phyloP scores from a whole-genome alignment of 139 green algal genomes.

The Pleodorina starrii region DNA sequence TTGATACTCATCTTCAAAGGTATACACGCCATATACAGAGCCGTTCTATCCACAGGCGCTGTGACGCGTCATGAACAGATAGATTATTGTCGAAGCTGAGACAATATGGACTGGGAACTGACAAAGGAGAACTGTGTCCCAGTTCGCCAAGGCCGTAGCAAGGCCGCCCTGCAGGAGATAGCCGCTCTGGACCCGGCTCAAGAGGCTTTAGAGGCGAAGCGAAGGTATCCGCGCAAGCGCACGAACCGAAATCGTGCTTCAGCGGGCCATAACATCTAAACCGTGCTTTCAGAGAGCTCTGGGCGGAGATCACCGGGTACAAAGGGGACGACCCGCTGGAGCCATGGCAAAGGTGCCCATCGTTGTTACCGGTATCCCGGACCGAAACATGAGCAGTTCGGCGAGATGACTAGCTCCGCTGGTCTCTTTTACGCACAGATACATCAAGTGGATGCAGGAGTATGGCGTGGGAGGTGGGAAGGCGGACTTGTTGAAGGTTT shows the following conservation, averaged over 20 bases:
- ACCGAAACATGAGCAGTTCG: no score
- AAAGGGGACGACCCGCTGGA: conserved; percentile 84
- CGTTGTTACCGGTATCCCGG: neutral
- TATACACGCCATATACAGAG: no score
- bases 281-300: conserved; percentile 64
- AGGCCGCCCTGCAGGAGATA: conserved; percentile 62
- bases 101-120: conserved; percentile 79
- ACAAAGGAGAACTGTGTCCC: conserved; percentile 93
- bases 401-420: no score
- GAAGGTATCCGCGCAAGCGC: neutral
- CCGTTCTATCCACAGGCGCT: no score
- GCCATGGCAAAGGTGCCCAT: conserved; percentile 81
- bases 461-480: conserved; percentile 77
- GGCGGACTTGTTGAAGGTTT: conserved; percentile 83
- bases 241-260: neutral
- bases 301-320: conserved; percentile 77
- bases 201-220: conserved; percentile 6
- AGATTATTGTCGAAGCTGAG: neutral
- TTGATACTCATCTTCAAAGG: no score
- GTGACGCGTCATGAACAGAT: no score
- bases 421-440: conserved; percentile 71
- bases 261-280: neutral
- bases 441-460: conserved; percentile 93
- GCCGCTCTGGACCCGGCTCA: conserved; percentile 29
- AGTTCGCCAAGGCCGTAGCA: conserved; percentile 75